A percentile compares a stretch with the other conserved stretches of the same genome.
Conservation (phyloP, 768 basidiomycete genomes). For the Auricularia heimuer region DNA sequence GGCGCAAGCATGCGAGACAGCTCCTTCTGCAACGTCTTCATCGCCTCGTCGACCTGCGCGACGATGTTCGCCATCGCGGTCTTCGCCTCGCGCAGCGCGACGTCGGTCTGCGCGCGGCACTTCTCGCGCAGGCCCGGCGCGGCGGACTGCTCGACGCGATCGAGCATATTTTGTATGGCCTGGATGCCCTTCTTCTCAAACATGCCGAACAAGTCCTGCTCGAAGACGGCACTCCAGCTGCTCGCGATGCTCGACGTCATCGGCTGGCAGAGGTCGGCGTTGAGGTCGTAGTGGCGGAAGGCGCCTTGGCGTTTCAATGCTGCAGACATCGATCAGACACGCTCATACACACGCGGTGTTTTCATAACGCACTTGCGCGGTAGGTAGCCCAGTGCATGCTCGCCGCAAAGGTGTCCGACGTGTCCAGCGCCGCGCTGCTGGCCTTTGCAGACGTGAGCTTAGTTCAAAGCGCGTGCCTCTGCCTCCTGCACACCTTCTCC, state of each 20-base stretch:
- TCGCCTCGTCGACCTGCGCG: slow-evolving; percentile 37
- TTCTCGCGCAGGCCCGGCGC: slow-evolving; percentile 44
- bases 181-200: slow-evolving; percentile 32
- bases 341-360: slow-evolving; percentile 9
- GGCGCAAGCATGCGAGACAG: slow-evolving; percentile 42
- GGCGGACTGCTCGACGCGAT: slow-evolving; percentile 42
- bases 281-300: slow-evolving; percentile 45
- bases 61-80: slow-evolving; percentile 40
- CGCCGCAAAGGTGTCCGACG: slow-evolving; percentile 38
- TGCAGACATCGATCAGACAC: slow-evolving; percentile 5
- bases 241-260: slow-evolving; percentile 48
- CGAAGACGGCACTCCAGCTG: slow-evolving; percentile 52
- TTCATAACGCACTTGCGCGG: slow-evolving; percentile 38
- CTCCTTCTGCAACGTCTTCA: slow-evolving; percentile 49
- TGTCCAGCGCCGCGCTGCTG: slow-evolving; percentile 35
- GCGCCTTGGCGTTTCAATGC: slow-evolving; percentile 45
- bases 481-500: too few species aligned
- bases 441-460: slow-evolving; percentile 15
- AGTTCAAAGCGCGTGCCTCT: too few species aligned
- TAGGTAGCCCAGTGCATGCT: slow-evolving; percentile 55
- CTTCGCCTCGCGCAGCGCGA: slow-evolving; percentile 41
- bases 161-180: slow-evolving; percentile 35
- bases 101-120: slow-evolving; percentile 38
- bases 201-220: slow-evolving; percentile 42
- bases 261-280: slow-evolving; percentile 45